A percentile compares a stretch with the other conserved stretches of the same genome.
These are phyloP conservation scores for Beauveria sp. DNA, from an alignment of 2,329 filamentous ascomycete genomes.

Conservation along the genomic window DNA sequence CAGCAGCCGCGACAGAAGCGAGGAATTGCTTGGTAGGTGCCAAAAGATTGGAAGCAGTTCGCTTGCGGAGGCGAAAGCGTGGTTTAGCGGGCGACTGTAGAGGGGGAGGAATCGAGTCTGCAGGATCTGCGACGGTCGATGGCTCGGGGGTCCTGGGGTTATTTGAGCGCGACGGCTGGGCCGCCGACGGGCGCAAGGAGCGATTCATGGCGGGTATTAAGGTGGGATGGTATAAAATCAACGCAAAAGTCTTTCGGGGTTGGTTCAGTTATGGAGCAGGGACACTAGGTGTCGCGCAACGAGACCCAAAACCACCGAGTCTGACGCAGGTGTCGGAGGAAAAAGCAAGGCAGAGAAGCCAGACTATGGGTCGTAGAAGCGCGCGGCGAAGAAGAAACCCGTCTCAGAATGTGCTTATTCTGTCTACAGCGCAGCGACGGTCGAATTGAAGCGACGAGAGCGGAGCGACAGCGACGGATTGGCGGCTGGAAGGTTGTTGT, in stretches of 20 bases:
- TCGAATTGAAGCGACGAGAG: neutral
- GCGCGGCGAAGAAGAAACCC: neutral
- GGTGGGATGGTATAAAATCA: constrained; percentile 7
- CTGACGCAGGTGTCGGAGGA: constrained; percentile 9
- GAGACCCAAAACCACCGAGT: constrained; percentile 3
- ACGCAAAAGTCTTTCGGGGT: neutral
- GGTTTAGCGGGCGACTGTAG: constrained; percentile 39
- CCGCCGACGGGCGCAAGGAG: constrained; percentile 37
- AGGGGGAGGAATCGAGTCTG: constrained; percentile 22
- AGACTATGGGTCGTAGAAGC: constrained; percentile 2
- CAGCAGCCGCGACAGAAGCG: constrained; percentile 58
- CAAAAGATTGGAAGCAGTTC: constrained; percentile 42
- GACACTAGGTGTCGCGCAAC: constrained; percentile 2
- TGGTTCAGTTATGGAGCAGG: neutral
- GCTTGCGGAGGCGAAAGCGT: constrained; percentile 48
- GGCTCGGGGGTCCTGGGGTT: constrained; percentile 42
- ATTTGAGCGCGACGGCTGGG: constrained; percentile 37
- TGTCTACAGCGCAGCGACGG: neutral
- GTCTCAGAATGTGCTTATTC: constrained; percentile 1
- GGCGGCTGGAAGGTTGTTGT: neutral
- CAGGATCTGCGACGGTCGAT: constrained; percentile 20
- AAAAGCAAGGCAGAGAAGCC: constrained; percentile 3
- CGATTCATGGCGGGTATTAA: constrained; percentile 1
- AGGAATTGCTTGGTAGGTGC: constrained; percentile 59
- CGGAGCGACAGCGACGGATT: constrained; percentile 7